phyloP scores from a whole-genome alignment of 305 asterid genomes.

The Fraxinus angustifolia region DNA sequence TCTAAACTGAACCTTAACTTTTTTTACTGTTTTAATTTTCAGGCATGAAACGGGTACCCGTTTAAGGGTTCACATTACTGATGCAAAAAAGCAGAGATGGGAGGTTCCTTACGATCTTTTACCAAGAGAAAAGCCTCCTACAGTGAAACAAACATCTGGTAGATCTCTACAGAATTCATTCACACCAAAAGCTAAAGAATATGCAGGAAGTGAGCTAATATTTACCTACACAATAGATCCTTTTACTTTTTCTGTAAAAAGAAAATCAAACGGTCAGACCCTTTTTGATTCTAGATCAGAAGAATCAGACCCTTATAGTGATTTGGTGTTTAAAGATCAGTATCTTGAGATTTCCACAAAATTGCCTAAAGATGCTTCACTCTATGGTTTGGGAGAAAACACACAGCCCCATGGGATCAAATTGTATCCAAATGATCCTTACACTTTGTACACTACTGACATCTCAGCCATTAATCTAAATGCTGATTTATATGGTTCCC shows the following conservation, averaged over 20 bases:
- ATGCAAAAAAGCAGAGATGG: slow-evolving; percentile 84
- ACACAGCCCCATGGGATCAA: slow-evolving; percentile 86
- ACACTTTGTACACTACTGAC: slow-evolving; percentile 75
- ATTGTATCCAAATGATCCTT: slow-evolving; percentile 67
- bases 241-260: slow-evolving; percentile 56
- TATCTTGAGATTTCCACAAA: slow-evolving; percentile 80
- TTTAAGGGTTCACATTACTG: slow-evolving; percentile 81
- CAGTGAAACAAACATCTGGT: slow-evolving; percentile 31
- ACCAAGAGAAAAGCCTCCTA: slow-evolving; percentile 62
- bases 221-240: slow-evolving; percentile 68
- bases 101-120: slow-evolving; percentile 83
- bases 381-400: slow-evolving; percentile 87
- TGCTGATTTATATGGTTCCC: slow-evolving; percentile 81
- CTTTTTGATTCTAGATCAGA: slow-evolving; percentile 59
- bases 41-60: slow-evolving; percentile 83
- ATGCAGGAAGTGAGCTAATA: slow-evolving; percentile 51
- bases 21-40: neutral
- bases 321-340: slow-evolving; percentile 84
- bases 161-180: slow-evolving; percentile 28
- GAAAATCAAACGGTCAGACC: slow-evolving; percentile 75
- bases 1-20: neutral
- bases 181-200: slow-evolving; percentile 31
- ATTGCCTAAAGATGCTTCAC: slow-evolving; percentile 68
- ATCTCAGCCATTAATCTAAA: slow-evolving; percentile 75
- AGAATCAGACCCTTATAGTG: slow-evolving; percentile 45